A percentile compares a stretch with the other conserved stretches of the same genome.
Conservation (phyloP, 2,329 filamentous ascomycete genomes). For the Leptographium lundbergii region DNA sequence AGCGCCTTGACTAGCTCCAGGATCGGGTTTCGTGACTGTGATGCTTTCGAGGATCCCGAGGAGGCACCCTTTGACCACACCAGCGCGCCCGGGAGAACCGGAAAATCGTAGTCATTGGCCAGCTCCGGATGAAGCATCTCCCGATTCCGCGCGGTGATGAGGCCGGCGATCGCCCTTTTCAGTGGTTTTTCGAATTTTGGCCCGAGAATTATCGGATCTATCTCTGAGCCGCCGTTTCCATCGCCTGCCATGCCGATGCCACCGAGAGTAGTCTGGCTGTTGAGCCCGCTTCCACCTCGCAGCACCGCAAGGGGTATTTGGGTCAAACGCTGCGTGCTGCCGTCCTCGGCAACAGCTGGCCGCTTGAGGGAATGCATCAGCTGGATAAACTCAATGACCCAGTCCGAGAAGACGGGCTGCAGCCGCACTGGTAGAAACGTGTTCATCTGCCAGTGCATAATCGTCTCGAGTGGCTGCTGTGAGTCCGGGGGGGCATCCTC, state of each 20-base stretch:
- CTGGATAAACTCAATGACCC: slow-evolving; percentile 89
- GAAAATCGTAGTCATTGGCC: slow-evolving; percentile 77
- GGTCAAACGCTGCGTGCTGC: slow-evolving; percentile 38
- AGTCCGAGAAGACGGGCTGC: slow-evolving; percentile 77
- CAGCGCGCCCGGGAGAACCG: slow-evolving; percentile 57
- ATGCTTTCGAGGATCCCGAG: background rate
- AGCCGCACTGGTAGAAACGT: slow-evolving; percentile 74
- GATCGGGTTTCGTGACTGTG: slow-evolving; percentile 51
- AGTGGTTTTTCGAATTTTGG: slow-evolving; percentile 77
- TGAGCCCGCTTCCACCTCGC: slow-evolving; percentile 30
- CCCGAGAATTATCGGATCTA: slow-evolving; percentile 55
- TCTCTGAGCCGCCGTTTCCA: slow-evolving; percentile 30
- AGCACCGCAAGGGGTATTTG: slow-evolving; percentile 33
- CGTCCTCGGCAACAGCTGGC: slow-evolving; percentile 41
- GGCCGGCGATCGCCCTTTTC: slow-evolving; percentile 71
- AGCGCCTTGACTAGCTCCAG: slow-evolving; percentile 86
- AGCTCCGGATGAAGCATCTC: slow-evolving; percentile 85
- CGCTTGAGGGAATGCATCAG: slow-evolving; percentile 84
- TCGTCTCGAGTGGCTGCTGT: slow-evolving; percentile 40
- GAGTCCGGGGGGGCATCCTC: slow-evolving; percentile 34
- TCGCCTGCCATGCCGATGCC: slow-evolving; percentile 15
- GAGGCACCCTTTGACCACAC: slow-evolving; percentile 9
- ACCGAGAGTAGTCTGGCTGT: slow-evolving; percentile 22
- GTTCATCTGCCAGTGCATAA: slow-evolving; percentile 98
- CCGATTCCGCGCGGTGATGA: slow-evolving; percentile 77